These are phyloP conservation scores for Melocanna baccifera DNA, from an alignment of 176 grass and related monocot genomes.

Conservation along the genomic window DNA sequence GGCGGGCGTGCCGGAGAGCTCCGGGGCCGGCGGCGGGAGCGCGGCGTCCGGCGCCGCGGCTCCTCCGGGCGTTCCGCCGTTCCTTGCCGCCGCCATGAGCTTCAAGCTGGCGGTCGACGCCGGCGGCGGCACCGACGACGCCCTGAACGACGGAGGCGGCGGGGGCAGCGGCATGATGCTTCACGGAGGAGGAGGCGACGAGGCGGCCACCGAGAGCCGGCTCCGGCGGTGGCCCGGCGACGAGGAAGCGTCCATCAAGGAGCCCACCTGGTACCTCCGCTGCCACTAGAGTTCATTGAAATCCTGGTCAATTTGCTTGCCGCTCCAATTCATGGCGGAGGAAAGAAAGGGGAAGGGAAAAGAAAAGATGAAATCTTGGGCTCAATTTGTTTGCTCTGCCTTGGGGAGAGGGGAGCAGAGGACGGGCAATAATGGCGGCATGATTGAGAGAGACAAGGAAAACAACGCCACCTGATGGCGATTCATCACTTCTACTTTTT, in stretches of 20 bases:
- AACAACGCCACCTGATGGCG: constrained; percentile 15
- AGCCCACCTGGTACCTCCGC: constrained; percentile 64
- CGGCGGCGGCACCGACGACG: constrained; percentile 59
- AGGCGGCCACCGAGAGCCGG: constrained; percentile 56
- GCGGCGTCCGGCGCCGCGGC: constrained; percentile 16
- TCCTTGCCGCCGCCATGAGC: constrained; percentile 65
- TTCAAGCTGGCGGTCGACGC: constrained; percentile 81
- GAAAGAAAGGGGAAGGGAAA: background rate
- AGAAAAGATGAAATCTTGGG: background rate
- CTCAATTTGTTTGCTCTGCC: constrained; percentile 15
- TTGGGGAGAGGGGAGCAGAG: constrained; percentile 45
- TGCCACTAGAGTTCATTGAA: background rate
- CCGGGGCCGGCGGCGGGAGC: constrained; percentile 5
- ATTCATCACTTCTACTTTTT: constrained; percentile 26
- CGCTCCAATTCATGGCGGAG: background rate
- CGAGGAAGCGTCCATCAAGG: constrained; percentile 89
- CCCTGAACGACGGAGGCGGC: constrained; percentile 45
- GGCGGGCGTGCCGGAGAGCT: constrained; percentile 53
- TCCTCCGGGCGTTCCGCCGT: constrained; percentile 41
- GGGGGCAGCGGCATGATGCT: constrained; percentile 52
- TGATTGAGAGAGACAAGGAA: constrained; percentile 41
- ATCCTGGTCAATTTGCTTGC: background rate
- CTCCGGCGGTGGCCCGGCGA: constrained; percentile 59
- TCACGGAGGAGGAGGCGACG: constrained; percentile 53
- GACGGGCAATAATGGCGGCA: constrained; percentile 46